phyloP scores from a whole-genome alignment of 1,284 basidiomycete species.

The Trichosporon sp. region DNA sequence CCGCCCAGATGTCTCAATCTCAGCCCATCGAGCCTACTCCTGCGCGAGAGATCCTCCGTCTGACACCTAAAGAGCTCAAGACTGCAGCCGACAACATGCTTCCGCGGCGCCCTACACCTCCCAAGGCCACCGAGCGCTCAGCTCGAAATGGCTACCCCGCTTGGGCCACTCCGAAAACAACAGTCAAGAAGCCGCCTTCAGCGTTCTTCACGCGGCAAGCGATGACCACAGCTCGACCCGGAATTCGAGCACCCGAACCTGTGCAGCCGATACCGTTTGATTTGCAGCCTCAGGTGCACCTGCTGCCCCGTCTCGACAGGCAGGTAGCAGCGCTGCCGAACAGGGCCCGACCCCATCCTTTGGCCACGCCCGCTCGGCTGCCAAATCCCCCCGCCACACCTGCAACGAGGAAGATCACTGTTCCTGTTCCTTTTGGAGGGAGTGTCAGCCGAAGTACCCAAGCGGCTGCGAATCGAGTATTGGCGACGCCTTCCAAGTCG shows the following conservation, averaged over 20 bases:
- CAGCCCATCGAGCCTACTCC: conserved; percentile 1
- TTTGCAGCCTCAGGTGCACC: conserved; percentile 13
- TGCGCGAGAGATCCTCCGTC: conserved; percentile 22
- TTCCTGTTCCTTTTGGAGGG: conserved; percentile 23
- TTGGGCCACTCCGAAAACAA: neutral
- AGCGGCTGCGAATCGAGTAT: conserved; percentile 7
- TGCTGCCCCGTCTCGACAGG: neutral
- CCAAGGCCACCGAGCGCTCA: conserved; percentile 19
- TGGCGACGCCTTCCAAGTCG: neutral
- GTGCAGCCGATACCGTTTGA: neutral
- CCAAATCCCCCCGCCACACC: neutral
- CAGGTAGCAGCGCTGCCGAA: conserved; percentile 2
- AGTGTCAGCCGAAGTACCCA: conserved; percentile 18
- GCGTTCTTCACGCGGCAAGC: conserved; percentile 13
- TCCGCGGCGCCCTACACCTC: conserved; percentile 27
- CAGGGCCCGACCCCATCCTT: neutral
- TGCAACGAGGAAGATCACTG: conserved; percentile 7
- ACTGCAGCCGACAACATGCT: neutral
- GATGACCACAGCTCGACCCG: conserved; percentile 10
- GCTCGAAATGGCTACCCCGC: conserved; percentile 23
- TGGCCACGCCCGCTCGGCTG: neutral
- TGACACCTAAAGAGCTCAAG: conserved; percentile 2
- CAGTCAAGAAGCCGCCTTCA: conserved; percentile 1
- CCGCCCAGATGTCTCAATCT: neutral
- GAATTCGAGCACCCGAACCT: neutral